Evolutionary conservation across 495 filamentous ascomycete species (phyloP).

Genomic region (Xylaria venustula): DNA sequence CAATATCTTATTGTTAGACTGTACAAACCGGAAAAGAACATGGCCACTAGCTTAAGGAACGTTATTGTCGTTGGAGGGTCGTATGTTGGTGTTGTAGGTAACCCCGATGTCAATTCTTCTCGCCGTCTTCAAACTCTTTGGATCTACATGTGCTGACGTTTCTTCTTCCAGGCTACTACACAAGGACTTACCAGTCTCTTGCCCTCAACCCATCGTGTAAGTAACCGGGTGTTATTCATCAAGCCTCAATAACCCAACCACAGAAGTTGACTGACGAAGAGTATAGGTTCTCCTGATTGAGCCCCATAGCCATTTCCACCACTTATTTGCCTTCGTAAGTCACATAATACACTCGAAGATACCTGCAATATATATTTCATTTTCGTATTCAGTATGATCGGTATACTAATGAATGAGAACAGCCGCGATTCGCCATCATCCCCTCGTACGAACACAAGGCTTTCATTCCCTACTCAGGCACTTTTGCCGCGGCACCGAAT

Average conservation of each 20-base stretch:
- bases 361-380: neutral
- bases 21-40: neutral
- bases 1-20: no score
- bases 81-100: conserved; percentile 27
- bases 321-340: conserved; percentile 54
- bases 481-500: conserved; percentile 37
- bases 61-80: conserved; percentile 29
- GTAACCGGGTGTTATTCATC: neutral
- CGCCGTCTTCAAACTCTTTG: neutral
- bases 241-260: neutral
- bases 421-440: conserved; percentile 53
- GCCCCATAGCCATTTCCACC: conserved; percentile 54
- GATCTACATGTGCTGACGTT: neutral
- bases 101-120: neutral
- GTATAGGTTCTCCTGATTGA: conserved; percentile 48
- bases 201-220: conserved; percentile 29
- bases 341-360: neutral
- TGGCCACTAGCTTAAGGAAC: conserved; percentile 17
- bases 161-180: conserved; percentile 18
- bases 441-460: conserved; percentile 54
- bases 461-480: conserved; percentile 50
- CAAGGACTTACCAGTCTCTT: conserved; percentile 26
- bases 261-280: neutral
- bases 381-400: neutral
- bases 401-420: neutral